Base-by-base conservation (phyloP, 2,329 filamentous ascomycete species). In the Dendryphion nanum region DNA sequence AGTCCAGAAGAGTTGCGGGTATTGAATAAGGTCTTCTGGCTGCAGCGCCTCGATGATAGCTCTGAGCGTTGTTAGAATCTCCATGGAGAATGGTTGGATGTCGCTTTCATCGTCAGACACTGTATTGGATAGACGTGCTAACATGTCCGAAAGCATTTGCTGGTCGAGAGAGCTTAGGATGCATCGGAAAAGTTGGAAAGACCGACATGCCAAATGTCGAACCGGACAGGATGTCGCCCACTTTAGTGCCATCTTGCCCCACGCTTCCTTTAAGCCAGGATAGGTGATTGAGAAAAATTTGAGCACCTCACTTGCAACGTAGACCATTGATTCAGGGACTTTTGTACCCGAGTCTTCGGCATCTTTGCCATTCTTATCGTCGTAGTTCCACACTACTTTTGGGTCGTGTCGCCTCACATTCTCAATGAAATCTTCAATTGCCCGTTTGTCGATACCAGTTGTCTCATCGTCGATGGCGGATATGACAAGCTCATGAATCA, bases 171-270 rank as follows among this genome's bases (percentile, higher is more conserved):
- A 89, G 13, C 88, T 94, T 18, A 95, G 79, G 38, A 97, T 90
- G 60, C 91, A 97, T 20, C 93, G 80, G 70, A 96, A 98, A 8
- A 98, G 85, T 61, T 98, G 94, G 67, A 98, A 97, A 0, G 94
- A 98, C 18, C 93, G 84, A 61, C 94, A 98, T 2, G 93, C 93
- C 35, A 98, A 74, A 69, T 98, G 93, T 33, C 91, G 78, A 4
- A 98, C 94, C 0, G 93, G 89, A 61, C 94, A 98, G 3, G 90
- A 95, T 0, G 93, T 97, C 7, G 93, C 94, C 93, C 93, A 98
- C 8, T 85, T 89, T 45, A 98, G 71, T 0, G 91, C 91, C 20
- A 95, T 77, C 47, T 88, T 86, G 6, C 86, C 89, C 91, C 91
- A 97, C 36, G 91, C 80, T 52, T 95, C 89, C 55, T 89, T 89